phyloP scores from a whole-genome alignment of 345 rosid species.

The Carallia pectinifolia region DNA sequence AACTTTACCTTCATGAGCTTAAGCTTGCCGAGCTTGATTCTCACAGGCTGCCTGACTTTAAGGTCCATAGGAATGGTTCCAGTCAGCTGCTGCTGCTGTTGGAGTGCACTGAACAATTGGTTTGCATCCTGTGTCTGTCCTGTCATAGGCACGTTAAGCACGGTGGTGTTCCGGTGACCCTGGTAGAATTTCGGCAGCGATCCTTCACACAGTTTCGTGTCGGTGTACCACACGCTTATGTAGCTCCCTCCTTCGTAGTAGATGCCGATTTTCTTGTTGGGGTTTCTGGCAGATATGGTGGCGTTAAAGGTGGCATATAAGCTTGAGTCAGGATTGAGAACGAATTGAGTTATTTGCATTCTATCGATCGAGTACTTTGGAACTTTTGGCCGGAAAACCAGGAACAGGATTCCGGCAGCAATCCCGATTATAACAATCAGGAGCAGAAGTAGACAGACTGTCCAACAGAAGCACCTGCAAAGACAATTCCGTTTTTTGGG shows the following conservation, averaged over 20 bases:
- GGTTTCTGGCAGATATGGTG: constrained; percentile 62
- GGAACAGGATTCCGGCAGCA: constrained; percentile 52
- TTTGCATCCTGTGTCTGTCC: constrained; percentile 57
- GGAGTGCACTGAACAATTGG: constrained; percentile 33
- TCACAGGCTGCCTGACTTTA: constrained; percentile 72
- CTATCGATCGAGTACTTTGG: constrained; percentile 64
- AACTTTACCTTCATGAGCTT: constrained; percentile 66
- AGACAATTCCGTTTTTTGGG: constrained; percentile 50
- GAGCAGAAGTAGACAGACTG: constrained; percentile 45
- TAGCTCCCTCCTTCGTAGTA: constrained; percentile 82
- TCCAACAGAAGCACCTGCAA: constrained; percentile 71
- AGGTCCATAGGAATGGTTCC: constrained; percentile 63
- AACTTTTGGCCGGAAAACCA: constrained; percentile 72
- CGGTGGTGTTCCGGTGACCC: constrained; percentile 81
- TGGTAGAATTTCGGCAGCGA: constrained; percentile 86
- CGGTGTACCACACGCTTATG: constrained; percentile 52
- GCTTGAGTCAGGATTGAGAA: constrained; percentile 37
- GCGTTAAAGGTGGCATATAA: constrained; percentile 57
- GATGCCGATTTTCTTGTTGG: constrained; percentile 74
- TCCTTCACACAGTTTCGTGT: constrained; percentile 57
- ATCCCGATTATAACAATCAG: constrained; percentile 45
- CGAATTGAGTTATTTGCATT: constrained; percentile 53
- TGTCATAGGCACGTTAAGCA: constrained; percentile 48
- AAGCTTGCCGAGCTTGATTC: constrained; percentile 70
- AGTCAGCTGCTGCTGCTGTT: constrained; percentile 39